These are phyloP conservation scores for Crataegus laevigata DNA, from an alignment of 306 rosid genomes.

Conservation along the genomic window DNA sequence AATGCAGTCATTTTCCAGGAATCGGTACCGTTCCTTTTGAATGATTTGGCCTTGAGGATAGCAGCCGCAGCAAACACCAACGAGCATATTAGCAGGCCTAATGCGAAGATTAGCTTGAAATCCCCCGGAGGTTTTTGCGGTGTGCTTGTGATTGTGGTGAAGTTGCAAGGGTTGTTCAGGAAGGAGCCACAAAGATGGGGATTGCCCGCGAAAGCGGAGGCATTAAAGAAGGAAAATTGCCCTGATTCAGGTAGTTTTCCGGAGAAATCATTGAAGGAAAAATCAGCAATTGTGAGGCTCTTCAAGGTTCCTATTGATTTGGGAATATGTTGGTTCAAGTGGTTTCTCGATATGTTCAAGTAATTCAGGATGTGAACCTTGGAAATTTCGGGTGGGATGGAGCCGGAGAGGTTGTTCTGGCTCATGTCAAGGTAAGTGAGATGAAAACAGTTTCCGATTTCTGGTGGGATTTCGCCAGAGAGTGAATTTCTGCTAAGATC, in stretches of 20 bases:
- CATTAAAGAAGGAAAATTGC: slow-evolving; percentile 70
- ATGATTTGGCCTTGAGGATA: slow-evolving; percentile 53
- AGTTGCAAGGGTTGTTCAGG: slow-evolving; percentile 67
- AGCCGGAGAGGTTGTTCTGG: slow-evolving; percentile 82
- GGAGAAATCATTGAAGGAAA: slow-evolving; percentile 79
- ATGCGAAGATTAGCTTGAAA: slow-evolving; percentile 65
- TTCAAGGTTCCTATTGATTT: slow-evolving; percentile 58
- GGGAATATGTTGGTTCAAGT: slow-evolving; percentile 58
- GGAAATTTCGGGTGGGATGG: slow-evolving; percentile 54
- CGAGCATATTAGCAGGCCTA: slow-evolving; percentile 63
- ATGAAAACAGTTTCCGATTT: slow-evolving; percentile 46
- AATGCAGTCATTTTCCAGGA: slow-evolving; percentile 80
- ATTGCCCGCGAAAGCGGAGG: slow-evolving; percentile 74
- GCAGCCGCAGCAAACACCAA: slow-evolving; percentile 60
- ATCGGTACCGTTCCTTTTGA: slow-evolving; percentile 35
- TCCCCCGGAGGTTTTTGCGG: slow-evolving; percentile 22
- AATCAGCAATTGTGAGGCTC: slow-evolving; percentile 83
- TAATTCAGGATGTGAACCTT: slow-evolving; percentile 49
- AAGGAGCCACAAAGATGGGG: slow-evolving; percentile 66
- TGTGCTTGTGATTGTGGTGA: slow-evolving; percentile 29
- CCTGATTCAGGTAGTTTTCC: slow-evolving; percentile 77
- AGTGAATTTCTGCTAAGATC: slow-evolving; percentile 62
- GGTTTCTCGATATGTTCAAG: slow-evolving; percentile 65
- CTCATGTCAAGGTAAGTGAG: slow-evolving; percentile 82
- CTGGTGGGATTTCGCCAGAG: slow-evolving; percentile 52